A percentile compares a stretch with the other conserved stretches of the same genome.
phyloP scores from a whole-genome alignment of 1,139 yeast species.

The Blastobotrys raffinosifermentans region DNA sequence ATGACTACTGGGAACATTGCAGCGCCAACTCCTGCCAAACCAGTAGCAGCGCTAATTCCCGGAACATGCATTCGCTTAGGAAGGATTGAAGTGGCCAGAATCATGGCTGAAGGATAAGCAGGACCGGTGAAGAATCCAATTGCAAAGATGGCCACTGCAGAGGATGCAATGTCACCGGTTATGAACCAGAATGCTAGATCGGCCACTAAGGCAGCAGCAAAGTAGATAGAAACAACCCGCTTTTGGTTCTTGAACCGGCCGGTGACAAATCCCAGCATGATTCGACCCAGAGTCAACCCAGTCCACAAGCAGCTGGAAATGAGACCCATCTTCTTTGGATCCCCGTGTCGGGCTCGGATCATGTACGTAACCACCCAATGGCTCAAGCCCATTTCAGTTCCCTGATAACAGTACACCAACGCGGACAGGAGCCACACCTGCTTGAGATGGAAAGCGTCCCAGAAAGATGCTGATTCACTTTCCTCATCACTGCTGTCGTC shows the following conservation, averaged over 20 bases:
- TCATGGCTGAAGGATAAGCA: conserved; percentile 66
- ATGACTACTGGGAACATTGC: conserved; percentile 57
- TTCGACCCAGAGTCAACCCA: conserved; percentile 59
- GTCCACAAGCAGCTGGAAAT: conserved; percentile 68
- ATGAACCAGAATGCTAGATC: conserved; percentile 21
- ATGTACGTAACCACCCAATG: conserved; percentile 67
- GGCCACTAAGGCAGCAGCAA: conserved; percentile 20
- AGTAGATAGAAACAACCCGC: conserved; percentile 18
- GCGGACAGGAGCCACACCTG: conserved; percentile 48
- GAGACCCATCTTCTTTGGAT: conserved; percentile 45
- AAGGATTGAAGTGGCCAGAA: conserved; percentile 54
- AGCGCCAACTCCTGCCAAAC: conserved; percentile 74
- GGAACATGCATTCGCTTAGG: conserved; percentile 57
- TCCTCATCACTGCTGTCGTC: background rate
- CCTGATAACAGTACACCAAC: conserved; percentile 57
- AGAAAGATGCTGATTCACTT: conserved; percentile 6
- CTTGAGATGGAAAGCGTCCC: conserved; percentile 12
- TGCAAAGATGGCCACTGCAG: conserved; percentile 38
- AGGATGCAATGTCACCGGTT: conserved; percentile 11
- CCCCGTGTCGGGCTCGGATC: conserved; percentile 49
- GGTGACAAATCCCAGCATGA: conserved; percentile 37
- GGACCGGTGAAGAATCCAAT: conserved; percentile 73
- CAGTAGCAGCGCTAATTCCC: conserved; percentile 69
- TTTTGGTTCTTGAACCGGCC: conserved; percentile 26
- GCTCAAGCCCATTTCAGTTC: conserved; percentile 61